phyloP scores from a whole-genome alignment of 768 basidiomycete species.

The Leccinum imitatum region DNA sequence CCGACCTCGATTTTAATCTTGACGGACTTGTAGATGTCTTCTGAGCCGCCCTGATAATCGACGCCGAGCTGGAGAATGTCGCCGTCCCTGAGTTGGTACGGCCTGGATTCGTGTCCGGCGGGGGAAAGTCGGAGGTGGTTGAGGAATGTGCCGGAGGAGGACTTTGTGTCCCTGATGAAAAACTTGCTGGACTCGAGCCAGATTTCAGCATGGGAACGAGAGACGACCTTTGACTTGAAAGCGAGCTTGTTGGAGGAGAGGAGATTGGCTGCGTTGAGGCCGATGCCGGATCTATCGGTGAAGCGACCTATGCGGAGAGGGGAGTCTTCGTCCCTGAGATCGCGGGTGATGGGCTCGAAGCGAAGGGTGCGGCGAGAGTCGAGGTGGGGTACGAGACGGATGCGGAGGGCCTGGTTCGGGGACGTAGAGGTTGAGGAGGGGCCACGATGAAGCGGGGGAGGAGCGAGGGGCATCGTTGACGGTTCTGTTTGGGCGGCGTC shows the following conservation, averaged over 20 bases:
- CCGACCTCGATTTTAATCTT: constrained; percentile 92
- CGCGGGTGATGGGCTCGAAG: constrained; percentile 90
- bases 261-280: constrained; percentile 63
- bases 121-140: constrained; percentile 90
- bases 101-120: constrained; percentile 77
- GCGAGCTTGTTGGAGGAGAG: constrained; percentile 82
- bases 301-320: constrained; percentile 90
- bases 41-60: constrained; percentile 95
- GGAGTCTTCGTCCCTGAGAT: constrained; percentile 67
- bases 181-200: constrained; percentile 78
- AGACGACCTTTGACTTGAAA: constrained; percentile 95
- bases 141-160: constrained; percentile 88
- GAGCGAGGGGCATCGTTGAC: constrained; percentile 22
- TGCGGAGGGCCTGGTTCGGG: constrained; percentile 56
- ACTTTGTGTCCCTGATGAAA: constrained; percentile 88
- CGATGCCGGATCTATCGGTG: constrained; percentile 79
- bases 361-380: constrained; percentile 85
- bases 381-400: constrained; percentile 93
- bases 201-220: constrained; percentile 91
- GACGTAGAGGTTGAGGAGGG: constrained; percentile 16
- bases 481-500: neutral
- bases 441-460: constrained; percentile 21
- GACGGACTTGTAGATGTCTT: constrained; percentile 96
- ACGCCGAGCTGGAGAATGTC: constrained; percentile 95
- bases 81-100: constrained; percentile 84